These are phyloP conservation scores for Phlebiopsis flavidoalba DNA, from an alignment of 768 basidiomycete genomes.

Conservation along the genomic window DNA sequence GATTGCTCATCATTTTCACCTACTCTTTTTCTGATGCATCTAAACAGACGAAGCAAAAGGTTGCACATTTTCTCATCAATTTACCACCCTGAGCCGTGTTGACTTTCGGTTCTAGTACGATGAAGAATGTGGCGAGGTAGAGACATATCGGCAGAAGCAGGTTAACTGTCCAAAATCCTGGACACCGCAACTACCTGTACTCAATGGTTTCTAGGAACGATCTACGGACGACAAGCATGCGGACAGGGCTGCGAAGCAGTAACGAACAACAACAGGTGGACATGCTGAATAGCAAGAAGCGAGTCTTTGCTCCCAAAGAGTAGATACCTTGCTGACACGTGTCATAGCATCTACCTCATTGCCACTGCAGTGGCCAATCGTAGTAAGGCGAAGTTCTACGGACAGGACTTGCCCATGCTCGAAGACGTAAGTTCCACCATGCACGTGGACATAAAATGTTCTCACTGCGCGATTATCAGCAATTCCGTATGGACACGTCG, in stretches of 20 bases:
- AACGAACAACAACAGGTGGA: constrained; percentile 71
- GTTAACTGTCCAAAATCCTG: constrained; percentile 28
- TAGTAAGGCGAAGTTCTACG: constrained; percentile 65
- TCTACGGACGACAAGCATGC: constrained; percentile 72
- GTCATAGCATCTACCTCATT: constrained; percentile 59
- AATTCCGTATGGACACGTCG: constrained; percentile 51
- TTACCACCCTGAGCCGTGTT: neutral
- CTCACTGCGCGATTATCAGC: constrained; percentile 33
- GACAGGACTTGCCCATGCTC: constrained; percentile 59
- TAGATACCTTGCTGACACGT: neutral
- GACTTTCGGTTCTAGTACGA: constrained; percentile 54
- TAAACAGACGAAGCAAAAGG: constrained; percentile 60
- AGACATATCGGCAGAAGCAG: constrained; percentile 76
- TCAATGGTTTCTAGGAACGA: constrained; percentile 37
- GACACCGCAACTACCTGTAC: neutral
- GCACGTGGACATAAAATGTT: neutral
- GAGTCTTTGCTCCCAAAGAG: constrained; percentile 7
- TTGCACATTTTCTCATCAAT: constrained; percentile 19
- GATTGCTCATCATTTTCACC: too few relatives aligned
- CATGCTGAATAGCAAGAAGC: constrained; percentile 85
- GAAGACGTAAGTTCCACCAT: constrained; percentile 57
- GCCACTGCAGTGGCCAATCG: constrained; percentile 66
- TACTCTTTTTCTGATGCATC: neutral
- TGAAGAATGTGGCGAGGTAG: constrained; percentile 70
- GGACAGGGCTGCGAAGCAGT: constrained; percentile 66